A percentile compares a stretch with the other conserved stretches of the same genome.
Conservation (phyloP, 257 asterid genomes). For the Capsicum rhomboideum region DNA sequence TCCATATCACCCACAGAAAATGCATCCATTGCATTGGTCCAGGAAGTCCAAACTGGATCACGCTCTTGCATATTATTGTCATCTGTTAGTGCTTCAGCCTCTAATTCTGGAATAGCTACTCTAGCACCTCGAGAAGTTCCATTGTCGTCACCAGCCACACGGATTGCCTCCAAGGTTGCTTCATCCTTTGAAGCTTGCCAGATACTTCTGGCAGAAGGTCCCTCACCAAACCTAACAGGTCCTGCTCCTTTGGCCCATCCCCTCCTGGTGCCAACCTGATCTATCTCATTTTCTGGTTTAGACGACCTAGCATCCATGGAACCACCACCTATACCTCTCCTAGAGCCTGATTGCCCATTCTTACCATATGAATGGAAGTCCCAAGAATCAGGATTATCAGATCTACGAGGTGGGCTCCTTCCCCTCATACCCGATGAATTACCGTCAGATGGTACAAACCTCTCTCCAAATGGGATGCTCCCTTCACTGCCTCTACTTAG, state of each 20-base stretch:
- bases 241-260: constrained; percentile 80
- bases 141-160: constrained; percentile 93
- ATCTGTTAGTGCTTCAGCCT: constrained; percentile 68
- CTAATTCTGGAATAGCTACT: constrained; percentile 79
- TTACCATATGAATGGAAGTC: constrained; percentile 58
- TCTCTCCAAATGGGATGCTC: constrained; percentile 57
- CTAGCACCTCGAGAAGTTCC: constrained; percentile 63
- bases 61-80: constrained; percentile 65
- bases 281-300: constrained; percentile 53
- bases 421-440: constrained; percentile 48
- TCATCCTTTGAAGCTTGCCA: constrained; percentile 99
- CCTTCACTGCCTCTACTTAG: constrained; percentile 59
- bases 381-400: constrained; percentile 60
- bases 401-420: constrained; percentile 67
- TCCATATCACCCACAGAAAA: constrained; percentile 75
- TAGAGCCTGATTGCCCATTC: constrained; percentile 58
- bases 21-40: constrained; percentile 98
- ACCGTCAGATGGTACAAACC: constrained; percentile 53
- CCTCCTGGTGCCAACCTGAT: constrained; percentile 57
- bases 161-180: constrained; percentile 93
- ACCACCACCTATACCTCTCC: constrained; percentile 46
- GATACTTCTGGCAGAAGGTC: constrained; percentile 98
- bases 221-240: constrained; percentile 89
- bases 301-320: constrained; percentile 42
- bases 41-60: constrained; percentile 74